Conservation (phyloP, 495 filamentous ascomycete genomes). For the Penicillium odoratum region DNA sequence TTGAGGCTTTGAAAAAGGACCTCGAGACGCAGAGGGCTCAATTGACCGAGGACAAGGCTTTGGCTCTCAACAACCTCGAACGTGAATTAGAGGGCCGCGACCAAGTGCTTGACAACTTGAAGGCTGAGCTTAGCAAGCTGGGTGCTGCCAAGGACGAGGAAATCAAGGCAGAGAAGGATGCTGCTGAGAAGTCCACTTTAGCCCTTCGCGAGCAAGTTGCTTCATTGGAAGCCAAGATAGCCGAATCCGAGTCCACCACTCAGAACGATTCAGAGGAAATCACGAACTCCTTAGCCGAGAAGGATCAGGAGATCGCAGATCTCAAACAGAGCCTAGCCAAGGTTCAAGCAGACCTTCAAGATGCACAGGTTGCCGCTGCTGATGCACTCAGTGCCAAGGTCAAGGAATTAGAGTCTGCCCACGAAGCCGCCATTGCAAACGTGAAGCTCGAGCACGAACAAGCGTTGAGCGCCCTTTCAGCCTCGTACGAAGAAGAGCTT, state of each 20-base stretch:
- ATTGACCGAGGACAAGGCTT: constrained; percentile 42
- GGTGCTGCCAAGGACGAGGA: constrained; percentile 42
- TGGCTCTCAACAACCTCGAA: constrained; percentile 37
- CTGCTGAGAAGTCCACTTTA: constrained; percentile 32
- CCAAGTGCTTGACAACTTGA: constrained; percentile 45
- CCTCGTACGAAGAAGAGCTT: constrained; percentile 40
- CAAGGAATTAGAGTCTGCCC: constrained; percentile 42
- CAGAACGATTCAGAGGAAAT: constrained; percentile 31
- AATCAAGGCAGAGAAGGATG: constrained; percentile 42
- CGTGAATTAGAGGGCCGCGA: constrained; percentile 44
- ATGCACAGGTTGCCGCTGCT: constrained; percentile 31
- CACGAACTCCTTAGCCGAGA: constrained; percentile 31
- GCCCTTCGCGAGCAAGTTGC: constrained; percentile 40
- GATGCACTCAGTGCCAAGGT: constrained; percentile 35
- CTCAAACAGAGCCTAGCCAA: constrained; percentile 38
- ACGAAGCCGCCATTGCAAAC: constrained; percentile 35
- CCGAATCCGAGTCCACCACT: constrained; percentile 35
- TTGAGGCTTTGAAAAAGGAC: constrained; percentile 40
- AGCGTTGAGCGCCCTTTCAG: constrained; percentile 30
- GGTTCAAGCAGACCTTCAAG: constrained; percentile 37
- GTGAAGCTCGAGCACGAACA: constrained; percentile 41
- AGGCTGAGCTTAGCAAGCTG: constrained; percentile 43
- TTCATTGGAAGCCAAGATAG: constrained; percentile 40
- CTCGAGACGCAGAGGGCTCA: constrained; percentile 36
- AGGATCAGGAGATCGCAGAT: constrained; percentile 40